Base-by-base conservation (phyloP, 2,329 filamentous ascomycete species). In the Aspergillus ustus region DNA sequence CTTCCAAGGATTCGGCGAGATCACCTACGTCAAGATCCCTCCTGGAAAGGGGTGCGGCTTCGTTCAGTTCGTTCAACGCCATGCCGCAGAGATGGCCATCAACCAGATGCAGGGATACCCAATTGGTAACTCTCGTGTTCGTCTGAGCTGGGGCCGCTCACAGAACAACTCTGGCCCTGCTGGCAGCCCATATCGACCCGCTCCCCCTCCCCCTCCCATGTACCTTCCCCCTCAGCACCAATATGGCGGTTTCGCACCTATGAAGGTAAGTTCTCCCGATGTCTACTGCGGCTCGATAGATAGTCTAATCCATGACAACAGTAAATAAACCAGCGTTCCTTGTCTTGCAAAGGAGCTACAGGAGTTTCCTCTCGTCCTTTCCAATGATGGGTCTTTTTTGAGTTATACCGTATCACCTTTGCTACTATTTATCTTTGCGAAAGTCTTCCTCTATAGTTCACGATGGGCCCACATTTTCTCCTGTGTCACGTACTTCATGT, bases 91-190 rank as follows among this genome's bases (percentile, higher is more conserved):
- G 83, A 99, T 99, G 95, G 95, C 95, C 70, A 99, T 99, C 86
- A 99, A 99, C 83, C 95, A 99, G 82, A 99, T 99, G 95, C 95
- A 99, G 82, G 95, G 95, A 64, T 99, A 99, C 78, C 95, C 95
- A 25, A 99, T 99, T 73, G 95, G 95, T 59, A 99, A 99, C 85
- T 98, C 94, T 51, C 93, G 95, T 68, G 95, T 99, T 63, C 93
- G 95, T 73, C 87, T 99, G 69, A 97, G 92, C 77, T 99, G 95
- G 95, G 95, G 95, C 66, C 91, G 95, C 67, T 96, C 91, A 59
- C 95, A 99, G 85, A 99, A 98, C 88, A 99, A 99, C 85, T 98
- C 94, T 65, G 95, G 95, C 61, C 89, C 89, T 57, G 95, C 96
- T 63, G 95, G 95, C 68, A 98, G 95, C 69, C 95, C 95, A 62